Evolutionary conservation across 2,329 filamentous ascomycete species (phyloP).

Genomic region (Penicillium digitatum): DNA sequence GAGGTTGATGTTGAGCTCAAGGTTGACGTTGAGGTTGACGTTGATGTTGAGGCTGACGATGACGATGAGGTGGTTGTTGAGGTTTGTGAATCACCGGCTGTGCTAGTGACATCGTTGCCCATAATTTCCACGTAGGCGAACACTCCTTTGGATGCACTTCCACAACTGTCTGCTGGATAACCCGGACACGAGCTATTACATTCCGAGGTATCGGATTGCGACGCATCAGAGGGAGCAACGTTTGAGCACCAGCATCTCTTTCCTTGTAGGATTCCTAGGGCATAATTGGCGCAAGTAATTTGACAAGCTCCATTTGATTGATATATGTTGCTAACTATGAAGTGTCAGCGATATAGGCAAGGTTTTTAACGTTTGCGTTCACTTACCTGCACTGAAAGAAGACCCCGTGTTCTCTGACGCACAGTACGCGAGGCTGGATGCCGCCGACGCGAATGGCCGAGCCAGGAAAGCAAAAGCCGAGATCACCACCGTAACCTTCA

Average conservation of each 20-base stretch:
- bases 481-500: conserved; percentile 22
- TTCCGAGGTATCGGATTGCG: conserved; percentile 26
- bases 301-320: conserved; percentile 47
- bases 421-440: conserved; percentile 39
- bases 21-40: conserved; percentile 16
- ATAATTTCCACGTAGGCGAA: conserved; percentile 44
- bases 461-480: conserved; percentile 27
- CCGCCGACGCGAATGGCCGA: conserved; percentile 19
- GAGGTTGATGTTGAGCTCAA: conserved; percentile 8
- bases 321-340: conserved; percentile 37
- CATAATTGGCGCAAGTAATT: conserved; percentile 41
- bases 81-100: conserved; percentile 22
- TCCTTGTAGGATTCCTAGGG: conserved; percentile 46
- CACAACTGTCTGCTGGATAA: conserved; percentile 47
- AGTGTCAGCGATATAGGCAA: conserved; percentile 7
- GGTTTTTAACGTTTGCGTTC: neutral
- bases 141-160: conserved; percentile 37
- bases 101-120: conserved; percentile 33
- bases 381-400: conserved; percentile 36
- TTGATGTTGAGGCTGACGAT: conserved; percentile 1
- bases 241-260: conserved; percentile 50
- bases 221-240: conserved; percentile 39
- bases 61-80: conserved; percentile 19
- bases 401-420: conserved; percentile 46
- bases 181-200: conserved; percentile 46